Percentiles rank a stretch among this genome's conserved stretches.
These are phyloP conservation scores for Hygrophila difformis DNA, from an alignment of 257 asterid genomes.

Conservation along the genomic window DNA sequence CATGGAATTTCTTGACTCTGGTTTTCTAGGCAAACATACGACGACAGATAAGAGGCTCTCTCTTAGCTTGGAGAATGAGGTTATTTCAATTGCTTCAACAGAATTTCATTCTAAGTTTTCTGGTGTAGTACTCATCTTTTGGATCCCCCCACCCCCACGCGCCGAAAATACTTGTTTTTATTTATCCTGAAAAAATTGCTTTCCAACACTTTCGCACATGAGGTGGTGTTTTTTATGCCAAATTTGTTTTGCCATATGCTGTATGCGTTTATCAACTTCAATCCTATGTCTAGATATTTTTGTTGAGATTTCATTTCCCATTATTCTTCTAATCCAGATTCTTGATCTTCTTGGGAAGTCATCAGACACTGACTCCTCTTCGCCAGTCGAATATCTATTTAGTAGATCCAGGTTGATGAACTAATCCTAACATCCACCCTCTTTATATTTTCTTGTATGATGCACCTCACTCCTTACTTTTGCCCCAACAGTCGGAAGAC, in stretches of 20 bases:
- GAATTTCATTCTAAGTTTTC: neutral
- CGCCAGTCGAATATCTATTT: slow-evolving; percentile 67
- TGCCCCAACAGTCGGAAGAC: slow-evolving; percentile 76
- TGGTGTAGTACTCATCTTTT: too few relatives aligned
- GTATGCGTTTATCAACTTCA: neutral
- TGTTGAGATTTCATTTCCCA: neutral
- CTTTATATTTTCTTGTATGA: slow-evolving; percentile 2
- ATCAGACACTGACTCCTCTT: slow-evolving; percentile 69
- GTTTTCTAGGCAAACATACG: slow-evolving; percentile 71
- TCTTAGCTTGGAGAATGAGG: slow-evolving; percentile 91
- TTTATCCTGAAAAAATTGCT: too few relatives aligned
- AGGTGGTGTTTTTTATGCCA: too few relatives aligned
- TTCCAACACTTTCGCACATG: too few relatives aligned
- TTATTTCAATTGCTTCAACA: slow-evolving; percentile 19
- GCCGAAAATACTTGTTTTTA: too few relatives aligned
- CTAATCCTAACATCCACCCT: slow-evolving; percentile 14
- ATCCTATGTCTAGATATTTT: neutral
- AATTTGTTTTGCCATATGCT: too few relatives aligned
- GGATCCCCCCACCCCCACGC: too few relatives aligned
- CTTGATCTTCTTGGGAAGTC: slow-evolving; percentile 71
- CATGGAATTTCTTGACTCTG: slow-evolving; percentile 11
- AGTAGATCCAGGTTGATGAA: slow-evolving; percentile 66
- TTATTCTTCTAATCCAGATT: slow-evolving; percentile 37
- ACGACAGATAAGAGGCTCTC: slow-evolving; percentile 90
- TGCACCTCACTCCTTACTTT: slow-evolving; percentile 15